Conservation (phyloP, 164 flowering plant genomes). For the Magnolia officinalis region DNA sequence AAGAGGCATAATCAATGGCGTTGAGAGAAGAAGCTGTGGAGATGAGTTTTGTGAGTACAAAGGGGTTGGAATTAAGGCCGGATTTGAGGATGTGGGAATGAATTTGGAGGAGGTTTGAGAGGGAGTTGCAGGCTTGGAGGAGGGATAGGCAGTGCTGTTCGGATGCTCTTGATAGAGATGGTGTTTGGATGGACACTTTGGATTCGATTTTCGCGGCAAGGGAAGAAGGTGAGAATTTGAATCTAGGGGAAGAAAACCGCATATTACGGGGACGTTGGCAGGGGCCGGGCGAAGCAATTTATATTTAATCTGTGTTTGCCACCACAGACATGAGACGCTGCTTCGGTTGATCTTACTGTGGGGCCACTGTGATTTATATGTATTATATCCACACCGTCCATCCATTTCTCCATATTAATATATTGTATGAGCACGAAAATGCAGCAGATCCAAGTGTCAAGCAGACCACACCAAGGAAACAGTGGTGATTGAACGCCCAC, state of each 20-base stretch:
- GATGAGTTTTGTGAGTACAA: slow-evolving; percentile 17
- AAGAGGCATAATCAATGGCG: slow-evolving; percentile 9
- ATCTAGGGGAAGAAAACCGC: not conserved
- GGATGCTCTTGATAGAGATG: slow-evolving; percentile 3
- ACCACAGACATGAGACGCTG: too few relatives aligned
- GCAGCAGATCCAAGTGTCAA: too few relatives aligned
- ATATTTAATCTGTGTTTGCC: too few relatives aligned
- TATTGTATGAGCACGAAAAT: too few relatives aligned
- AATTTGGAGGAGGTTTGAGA: slow-evolving; percentile 12
- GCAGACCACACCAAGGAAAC: too few relatives aligned
- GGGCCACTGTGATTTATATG: too few relatives aligned
- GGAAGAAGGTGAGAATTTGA: not conserved
- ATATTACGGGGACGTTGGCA: not conserved
- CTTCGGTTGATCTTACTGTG: too few relatives aligned
- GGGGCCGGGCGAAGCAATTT: too few relatives aligned
- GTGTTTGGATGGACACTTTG: not conserved
- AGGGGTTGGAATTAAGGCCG: slow-evolving; percentile 14
- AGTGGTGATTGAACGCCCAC: too few relatives aligned
- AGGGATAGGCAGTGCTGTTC: slow-evolving; percentile 17
- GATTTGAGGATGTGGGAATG: slow-evolving; percentile 18
- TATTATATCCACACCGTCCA: too few relatives aligned
- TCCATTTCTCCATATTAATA: too few relatives aligned
- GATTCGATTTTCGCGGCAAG: not conserved
- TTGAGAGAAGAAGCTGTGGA: slow-evolving; percentile 5
- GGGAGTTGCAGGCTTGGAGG: slow-evolving; percentile 15